These are phyloP conservation scores for Rhodotorula graminis DNA, from an alignment of 768 basidiomycete species.

Conservation along the genomic window DNA sequence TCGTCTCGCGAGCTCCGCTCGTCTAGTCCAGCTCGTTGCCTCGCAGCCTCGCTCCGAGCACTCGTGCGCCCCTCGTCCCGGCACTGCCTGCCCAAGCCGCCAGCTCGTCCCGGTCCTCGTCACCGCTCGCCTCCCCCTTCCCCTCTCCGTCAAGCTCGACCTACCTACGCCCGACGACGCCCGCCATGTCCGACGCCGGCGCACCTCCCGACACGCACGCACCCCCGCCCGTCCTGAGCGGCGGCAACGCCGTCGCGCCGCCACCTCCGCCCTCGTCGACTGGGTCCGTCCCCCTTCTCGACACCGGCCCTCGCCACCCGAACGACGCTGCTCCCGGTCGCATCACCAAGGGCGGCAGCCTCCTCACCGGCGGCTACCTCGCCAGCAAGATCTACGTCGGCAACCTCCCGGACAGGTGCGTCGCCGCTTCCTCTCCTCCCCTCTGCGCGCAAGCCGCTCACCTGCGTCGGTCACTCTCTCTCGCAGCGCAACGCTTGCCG, in stretches of 20 bases:
- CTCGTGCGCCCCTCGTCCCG: no score
- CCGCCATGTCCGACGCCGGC: background rate
- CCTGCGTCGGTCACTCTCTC: no score
- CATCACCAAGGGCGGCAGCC: slow-evolving; percentile 19
- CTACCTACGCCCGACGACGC: no score
- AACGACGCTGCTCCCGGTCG: slow-evolving; percentile 34
- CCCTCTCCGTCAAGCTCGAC: background rate
- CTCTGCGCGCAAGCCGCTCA: no score
- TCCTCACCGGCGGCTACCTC: slow-evolving; percentile 37
- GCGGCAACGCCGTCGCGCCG: background rate
- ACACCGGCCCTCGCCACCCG: slow-evolving; percentile 15
- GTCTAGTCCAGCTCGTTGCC: background rate
- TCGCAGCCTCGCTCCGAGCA: background rate
- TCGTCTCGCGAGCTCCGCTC: background rate
- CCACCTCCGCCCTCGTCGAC: background rate
- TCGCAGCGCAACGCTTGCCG: slow-evolving; percentile 35
- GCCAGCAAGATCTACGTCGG: slow-evolving; percentile 42
- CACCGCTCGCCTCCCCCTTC: background rate
- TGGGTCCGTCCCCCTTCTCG: background rate
- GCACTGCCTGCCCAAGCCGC: background rate
- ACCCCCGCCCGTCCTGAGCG: background rate
- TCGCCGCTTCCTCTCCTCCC: no score
- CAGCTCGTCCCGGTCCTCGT: background rate
- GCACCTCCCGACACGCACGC: background rate
- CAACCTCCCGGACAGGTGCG: slow-evolving; percentile 38